Conservation (phyloP, 306 rosid genomes). For the Begonia fuchsioides region DNA sequence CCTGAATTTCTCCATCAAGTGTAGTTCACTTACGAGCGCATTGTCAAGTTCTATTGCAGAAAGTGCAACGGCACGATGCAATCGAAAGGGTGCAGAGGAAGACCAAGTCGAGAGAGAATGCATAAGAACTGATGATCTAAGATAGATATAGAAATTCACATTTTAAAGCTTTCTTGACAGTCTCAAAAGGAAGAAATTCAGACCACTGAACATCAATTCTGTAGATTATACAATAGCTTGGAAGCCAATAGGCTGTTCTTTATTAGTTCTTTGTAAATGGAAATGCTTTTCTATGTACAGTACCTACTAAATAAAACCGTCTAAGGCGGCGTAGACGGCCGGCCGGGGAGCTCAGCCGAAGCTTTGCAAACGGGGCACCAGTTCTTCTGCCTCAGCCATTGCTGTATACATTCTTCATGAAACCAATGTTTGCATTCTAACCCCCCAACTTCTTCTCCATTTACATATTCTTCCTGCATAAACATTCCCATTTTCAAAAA, state of each 20-base stretch:
- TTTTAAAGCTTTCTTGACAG: too few relatives aligned
- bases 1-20: too few relatives aligned
- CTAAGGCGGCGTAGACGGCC: slow-evolving; percentile 11
- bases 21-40: too few relatives aligned
- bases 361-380: slow-evolving; percentile 98
- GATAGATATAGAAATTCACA: too few relatives aligned
- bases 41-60: too few relatives aligned
- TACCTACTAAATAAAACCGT: background rate
- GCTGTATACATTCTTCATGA: slow-evolving; percentile 62
- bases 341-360: slow-evolving; percentile 14
- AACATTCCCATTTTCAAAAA: background rate
- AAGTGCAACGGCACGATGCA: too few relatives aligned
- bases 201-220: background rate
- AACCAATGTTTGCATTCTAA: slow-evolving; percentile 63
- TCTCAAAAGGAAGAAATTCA: too few relatives aligned
- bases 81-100: too few relatives aligned
- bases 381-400: slow-evolving; percentile 84
- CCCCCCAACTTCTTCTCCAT: slow-evolving; percentile 63
- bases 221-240: background rate
- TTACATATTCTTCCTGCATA: slow-evolving; percentile 68
- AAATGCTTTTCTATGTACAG: slow-evolving; percentile 26
- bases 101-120: too few relatives aligned
- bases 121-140: too few relatives aligned
- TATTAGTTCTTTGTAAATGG: slow-evolving; percentile 29
- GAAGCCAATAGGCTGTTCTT: slow-evolving; percentile 8